Evolutionary conservation across 352 stramenopile genomes (phyloP), one percentile per base, ranked within the genome.

Genomic region (Phytophthora hibernalis): DNA sequence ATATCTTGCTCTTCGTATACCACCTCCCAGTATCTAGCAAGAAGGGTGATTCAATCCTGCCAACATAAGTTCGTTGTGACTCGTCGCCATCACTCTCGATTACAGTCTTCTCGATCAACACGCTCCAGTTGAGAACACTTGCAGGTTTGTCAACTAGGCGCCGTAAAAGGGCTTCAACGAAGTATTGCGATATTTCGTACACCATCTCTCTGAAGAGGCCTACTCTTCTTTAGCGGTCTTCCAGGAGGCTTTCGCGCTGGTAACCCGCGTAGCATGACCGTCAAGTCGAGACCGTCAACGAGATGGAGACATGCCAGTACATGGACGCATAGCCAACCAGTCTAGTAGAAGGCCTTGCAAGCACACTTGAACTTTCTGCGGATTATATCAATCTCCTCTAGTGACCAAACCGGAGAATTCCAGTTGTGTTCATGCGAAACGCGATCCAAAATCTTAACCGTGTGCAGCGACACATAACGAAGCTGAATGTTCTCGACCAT

Each of bases 321-420:
- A 22, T 62, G 60, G 47, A 22, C 38, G 13, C 59, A 67, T 1
- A 68, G 31, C 44, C 51, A 68, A 10, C 31, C 43, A 4, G 42
- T 57, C 21, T 61, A 33, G 18, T 57, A 68, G 16, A 68, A 61
- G 0, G 7, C n/a, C 8, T 60, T 61, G 42, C 58, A 54, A 21
- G 33, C 58, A 10, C 59, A 61, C 44, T 61, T 68, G 45, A 13
- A 37, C n/a, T n/a, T n/a, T n/a, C n/a, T n/a, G n/a, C n/a, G n/a
- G n/a, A n/a, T n/a, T n/a, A n/a, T n/a, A n/a, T 38, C 7, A 13
- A 67, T 60, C 16, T 33, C 59, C 7, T 55, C 42, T 1, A 42
- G 18, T 16, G 5, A 43, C 49, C 40, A 61, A 1, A 30, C 26
- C 1, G 49, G 16, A 1, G 40, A 15, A 21, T 33, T 26, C n/a